Evolutionary conservation across 148 eudicot genomes (phyloP), one percentile per base, ranked within the genome.

Genomic region (Nepenthes mirabilis): DNA sequence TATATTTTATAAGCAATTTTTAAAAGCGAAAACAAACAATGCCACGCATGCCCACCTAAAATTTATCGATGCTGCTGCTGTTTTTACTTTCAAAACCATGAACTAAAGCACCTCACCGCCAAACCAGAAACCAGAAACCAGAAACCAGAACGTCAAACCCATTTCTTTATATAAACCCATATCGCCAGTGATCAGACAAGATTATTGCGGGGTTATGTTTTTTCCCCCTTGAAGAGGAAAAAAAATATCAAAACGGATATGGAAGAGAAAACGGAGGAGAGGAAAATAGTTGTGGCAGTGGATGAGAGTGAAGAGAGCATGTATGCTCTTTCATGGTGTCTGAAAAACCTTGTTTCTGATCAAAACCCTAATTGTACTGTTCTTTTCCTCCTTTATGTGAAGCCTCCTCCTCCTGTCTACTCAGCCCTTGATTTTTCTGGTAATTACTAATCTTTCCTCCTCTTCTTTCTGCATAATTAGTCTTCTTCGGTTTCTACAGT

Each of bases 251-350:
- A 36, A 2, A 6, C 12, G 10, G 34, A 40, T 56, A 66, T 49
- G 55, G 65, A 61, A 55, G 51, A 36, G 51, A 36, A 57, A 37
- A 14, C 36, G 32, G 61, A 59, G 49, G 67, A 68, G 64, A 79
- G 58, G 60, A 85, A 66, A 55, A 61, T 88, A 70, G 75, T 89
- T 32, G 90, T 85, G 2, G 93, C 90, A 56, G 79, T 79, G 23
- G 93, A 85, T 59, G 90, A 86, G 62, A 86, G 96, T 71, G 93
- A 89, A 58, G 96, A 89, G 69, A 89, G 96, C 71, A 89, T 89
- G 96, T 76, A 81, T 69, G 93, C 93, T 47, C 77, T 89, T 5
- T 85, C 93, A 47, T 89, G 93, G 93, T 89, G 87, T 65, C 78
- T 85, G 12, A 52, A 23, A 34, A 85, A 89, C 58, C 81, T 85